Evolutionary conservation across 2,329 filamentous ascomycete genomes (phyloP), one percentile per base, ranked within the genome.

Genomic region (Diaporthe aspalathi): DNA sequence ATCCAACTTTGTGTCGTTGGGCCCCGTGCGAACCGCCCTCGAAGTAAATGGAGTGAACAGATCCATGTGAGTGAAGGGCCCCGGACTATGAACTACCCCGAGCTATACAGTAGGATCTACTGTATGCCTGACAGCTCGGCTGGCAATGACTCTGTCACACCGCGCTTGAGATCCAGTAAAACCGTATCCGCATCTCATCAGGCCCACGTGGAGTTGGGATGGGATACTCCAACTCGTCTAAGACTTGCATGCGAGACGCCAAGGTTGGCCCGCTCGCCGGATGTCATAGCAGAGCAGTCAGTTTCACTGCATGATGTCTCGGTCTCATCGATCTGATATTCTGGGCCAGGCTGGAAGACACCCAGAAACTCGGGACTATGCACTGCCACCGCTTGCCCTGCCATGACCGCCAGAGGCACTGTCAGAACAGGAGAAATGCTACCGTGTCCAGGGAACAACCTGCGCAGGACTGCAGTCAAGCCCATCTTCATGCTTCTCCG

Each of bases 321-420:
- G 27, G 60, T 65, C 60, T 65, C 60, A 65, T 65, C 45, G 60
- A 65, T 65, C 60, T 38, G 35, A 9, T 38, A 38, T 12, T 38
- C 6, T 50, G 60, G 60, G 43, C 60, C 60, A 22, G 43, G 50
- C 45, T 65, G 29, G 60, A 65, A 50, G 60, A 65, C 29, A 50
- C 20, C 60, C 60, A 65, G 60, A 50, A 65, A 50, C n/a, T 65
- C 60, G 60, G 60, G 60, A 65, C 60, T 63, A 65, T 65, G 60
- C 60, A 65, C 60, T 65, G 60, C 60, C 60, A 50, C 60, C 45
- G 60, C 45, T 35, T n/a, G 60, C 60, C 45, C 29, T 65, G 45
- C 60, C 60, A 50, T 65, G 29, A 38, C 45, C 60, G 24, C 20
- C 27, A 38, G 27, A 32, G 9, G n/a, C 45, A 65, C 60, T 29